These are phyloP conservation scores for Apiospora arundinis DNA, from an alignment of 2,329 filamentous ascomycete genomes.

Conservation along the genomic window DNA sequence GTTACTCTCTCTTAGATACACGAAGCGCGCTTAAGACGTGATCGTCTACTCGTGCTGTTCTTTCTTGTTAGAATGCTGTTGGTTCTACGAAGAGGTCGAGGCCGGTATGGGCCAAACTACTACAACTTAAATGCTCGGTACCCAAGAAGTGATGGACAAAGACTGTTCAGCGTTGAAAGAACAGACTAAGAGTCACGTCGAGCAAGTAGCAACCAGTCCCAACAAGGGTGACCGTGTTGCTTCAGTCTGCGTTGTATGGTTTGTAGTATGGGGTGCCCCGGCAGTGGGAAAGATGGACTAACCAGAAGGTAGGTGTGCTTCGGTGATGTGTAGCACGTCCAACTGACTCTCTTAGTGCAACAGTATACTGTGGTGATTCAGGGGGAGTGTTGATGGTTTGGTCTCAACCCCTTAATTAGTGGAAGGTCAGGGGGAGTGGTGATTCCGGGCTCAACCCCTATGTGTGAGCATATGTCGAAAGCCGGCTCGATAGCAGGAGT, in stretches of 20 bases:
- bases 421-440: background rate
- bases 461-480: background rate
- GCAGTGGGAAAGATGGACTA: background rate
- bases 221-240: background rate
- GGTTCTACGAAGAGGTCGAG: background rate
- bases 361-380: background rate
- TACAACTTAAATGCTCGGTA: background rate
- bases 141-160: background rate
- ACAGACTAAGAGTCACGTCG: constrained; percentile 2
- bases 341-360: background rate
- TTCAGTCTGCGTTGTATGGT: background rate
- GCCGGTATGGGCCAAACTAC: background rate
- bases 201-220: background rate
- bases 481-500: background rate
- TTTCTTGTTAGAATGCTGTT: background rate
- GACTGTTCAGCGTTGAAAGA: background rate
- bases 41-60: background rate
- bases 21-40: background rate
- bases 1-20: background rate
- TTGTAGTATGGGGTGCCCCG: background rate
- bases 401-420: background rate
- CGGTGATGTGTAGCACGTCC: background rate
- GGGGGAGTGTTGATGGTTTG: background rate
- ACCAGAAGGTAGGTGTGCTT: background rate
- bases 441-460: background rate